Percentiles rank a stretch among this genome's conserved stretches.
These are phyloP conservation scores for Teratosphaeria gauchensis DNA, from an alignment of 2,329 filamentous ascomycete genomes.

Conservation along the genomic window DNA sequence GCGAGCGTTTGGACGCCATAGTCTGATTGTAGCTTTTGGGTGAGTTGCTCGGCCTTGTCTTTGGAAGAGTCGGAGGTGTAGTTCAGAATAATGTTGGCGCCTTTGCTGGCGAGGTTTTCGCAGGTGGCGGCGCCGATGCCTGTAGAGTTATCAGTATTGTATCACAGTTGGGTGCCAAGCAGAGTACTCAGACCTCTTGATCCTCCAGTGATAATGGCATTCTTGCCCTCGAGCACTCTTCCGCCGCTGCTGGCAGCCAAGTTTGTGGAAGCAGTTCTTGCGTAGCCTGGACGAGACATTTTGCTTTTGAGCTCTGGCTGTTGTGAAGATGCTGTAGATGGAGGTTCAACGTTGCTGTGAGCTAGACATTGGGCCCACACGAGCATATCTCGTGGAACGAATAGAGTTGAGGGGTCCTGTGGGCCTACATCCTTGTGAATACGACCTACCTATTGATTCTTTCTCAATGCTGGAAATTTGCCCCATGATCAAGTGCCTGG, in stretches of 20 bases:
- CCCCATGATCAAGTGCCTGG: too few relatives aligned
- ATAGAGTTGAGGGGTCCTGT: not conserved
- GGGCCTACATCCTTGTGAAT: not conserved
- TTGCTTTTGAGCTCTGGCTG: slow-evolving; percentile 3
- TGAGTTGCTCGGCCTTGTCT: slow-evolving; percentile 43
- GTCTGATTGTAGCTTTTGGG: slow-evolving; percentile 43
- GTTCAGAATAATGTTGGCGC: slow-evolving; percentile 58
- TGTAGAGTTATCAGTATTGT: slow-evolving; percentile 1
- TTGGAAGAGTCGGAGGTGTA: slow-evolving; percentile 58
- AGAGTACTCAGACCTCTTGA: slow-evolving; percentile 52
- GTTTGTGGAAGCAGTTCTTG: slow-evolving; percentile 32
- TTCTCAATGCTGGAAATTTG: too few relatives aligned
- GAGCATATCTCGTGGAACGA: not conserved
- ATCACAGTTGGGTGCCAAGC: not conserved
- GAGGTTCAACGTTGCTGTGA: not conserved
- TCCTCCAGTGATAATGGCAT: slow-evolving; percentile 70
- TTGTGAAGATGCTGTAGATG: not conserved
- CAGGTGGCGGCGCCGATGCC: slow-evolving; percentile 64
- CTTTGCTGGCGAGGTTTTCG: slow-evolving; percentile 63
- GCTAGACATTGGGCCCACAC: not conserved
- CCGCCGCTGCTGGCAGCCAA: slow-evolving; percentile 21
- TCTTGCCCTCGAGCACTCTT: slow-evolving; percentile 54
- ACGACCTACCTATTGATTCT: not conserved
- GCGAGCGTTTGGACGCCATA: slow-evolving; percentile 52
- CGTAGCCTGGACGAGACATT: slow-evolving; percentile 30